phyloP scores from a whole-genome alignment of 352 stramenopile species.

The Phytopythium litorale region DNA sequence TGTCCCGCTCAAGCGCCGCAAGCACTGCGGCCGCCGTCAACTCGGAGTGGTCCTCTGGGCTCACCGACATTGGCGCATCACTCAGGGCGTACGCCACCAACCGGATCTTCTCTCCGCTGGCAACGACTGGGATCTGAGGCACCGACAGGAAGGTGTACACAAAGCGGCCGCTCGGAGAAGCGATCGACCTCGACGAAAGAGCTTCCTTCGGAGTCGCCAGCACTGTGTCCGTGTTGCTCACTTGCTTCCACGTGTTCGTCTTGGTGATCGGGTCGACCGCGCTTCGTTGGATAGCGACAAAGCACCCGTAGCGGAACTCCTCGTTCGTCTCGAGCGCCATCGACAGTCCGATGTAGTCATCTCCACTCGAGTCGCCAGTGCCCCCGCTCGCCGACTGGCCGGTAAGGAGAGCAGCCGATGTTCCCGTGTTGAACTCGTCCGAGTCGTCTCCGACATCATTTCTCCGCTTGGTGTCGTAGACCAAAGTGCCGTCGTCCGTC shows the following conservation, averaged over 20 bases:
- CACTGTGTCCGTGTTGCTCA: constrained; percentile 82
- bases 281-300: constrained; percentile 73
- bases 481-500: constrained; percentile 34
- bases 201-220: constrained; percentile 52
- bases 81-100: constrained; percentile 73
- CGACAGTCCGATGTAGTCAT: constrained; percentile 76
- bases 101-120: constrained; percentile 60
- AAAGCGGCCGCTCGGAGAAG: constrained; percentile 33
- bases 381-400: constrained; percentile 2
- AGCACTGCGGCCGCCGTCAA: constrained; percentile 73
- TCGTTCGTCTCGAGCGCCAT: constrained; percentile 84
- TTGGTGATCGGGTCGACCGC: constrained; percentile 25
- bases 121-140: constrained; percentile 61
- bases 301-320: constrained; percentile 66
- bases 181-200: not conserved
- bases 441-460: constrained; percentile 27
- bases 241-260: constrained; percentile 56
- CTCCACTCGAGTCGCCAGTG: constrained; percentile 5
- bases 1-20: constrained; percentile 57
- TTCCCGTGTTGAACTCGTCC: constrained; percentile 9
- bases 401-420: not conserved
- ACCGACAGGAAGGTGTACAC: constrained; percentile 83
- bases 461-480: constrained; percentile 23
- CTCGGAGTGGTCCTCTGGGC: constrained; percentile 57
- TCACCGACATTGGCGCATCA: constrained; percentile 30